phyloP scores from a whole-genome alignment of 257 asterid genomes.

The Hygrophila difformis region DNA sequence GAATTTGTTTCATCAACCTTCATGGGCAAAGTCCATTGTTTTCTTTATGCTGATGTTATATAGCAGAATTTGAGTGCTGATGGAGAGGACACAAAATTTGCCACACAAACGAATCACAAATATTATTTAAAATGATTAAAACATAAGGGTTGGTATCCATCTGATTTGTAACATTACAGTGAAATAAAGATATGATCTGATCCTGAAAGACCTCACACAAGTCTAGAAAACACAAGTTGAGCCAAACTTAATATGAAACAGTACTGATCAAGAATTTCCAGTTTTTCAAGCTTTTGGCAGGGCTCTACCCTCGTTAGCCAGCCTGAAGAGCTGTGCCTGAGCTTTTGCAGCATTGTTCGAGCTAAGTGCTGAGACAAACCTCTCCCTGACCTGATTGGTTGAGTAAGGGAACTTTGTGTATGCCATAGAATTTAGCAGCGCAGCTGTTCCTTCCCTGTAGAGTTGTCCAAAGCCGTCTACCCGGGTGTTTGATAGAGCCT shows the following conservation, averaged over 20 bases:
- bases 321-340: constrained; percentile 76
- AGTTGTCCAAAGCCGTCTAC: constrained; percentile 70
- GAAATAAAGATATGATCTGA: constrained; percentile 20
- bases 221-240: constrained; percentile 14
- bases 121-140: constrained; percentile 12
- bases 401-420: constrained; percentile 58
- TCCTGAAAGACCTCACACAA: constrained; percentile 15
- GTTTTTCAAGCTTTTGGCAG: constrained; percentile 31
- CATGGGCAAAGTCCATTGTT: neutral
- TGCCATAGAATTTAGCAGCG: constrained; percentile 81
- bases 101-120: constrained; percentile 13
- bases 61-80: neutral
- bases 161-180: constrained; percentile 20
- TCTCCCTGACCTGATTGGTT: constrained; percentile 57
- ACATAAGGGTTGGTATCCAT: constrained; percentile 15
- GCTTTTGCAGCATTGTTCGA: constrained; percentile 68
- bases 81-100: neutral
- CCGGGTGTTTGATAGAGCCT: constrained; percentile 67
- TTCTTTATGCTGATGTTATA: neutral
- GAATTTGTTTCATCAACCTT: neutral
- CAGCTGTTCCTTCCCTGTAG: constrained; percentile 89
- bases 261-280: constrained; percentile 5
- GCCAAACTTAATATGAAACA: constrained; percentile 18
- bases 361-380: constrained; percentile 49
- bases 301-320: constrained; percentile 65